These are phyloP conservation scores for Misopates orontium DNA, from an alignment of 257 asterid species.

Conservation along the genomic window DNA sequence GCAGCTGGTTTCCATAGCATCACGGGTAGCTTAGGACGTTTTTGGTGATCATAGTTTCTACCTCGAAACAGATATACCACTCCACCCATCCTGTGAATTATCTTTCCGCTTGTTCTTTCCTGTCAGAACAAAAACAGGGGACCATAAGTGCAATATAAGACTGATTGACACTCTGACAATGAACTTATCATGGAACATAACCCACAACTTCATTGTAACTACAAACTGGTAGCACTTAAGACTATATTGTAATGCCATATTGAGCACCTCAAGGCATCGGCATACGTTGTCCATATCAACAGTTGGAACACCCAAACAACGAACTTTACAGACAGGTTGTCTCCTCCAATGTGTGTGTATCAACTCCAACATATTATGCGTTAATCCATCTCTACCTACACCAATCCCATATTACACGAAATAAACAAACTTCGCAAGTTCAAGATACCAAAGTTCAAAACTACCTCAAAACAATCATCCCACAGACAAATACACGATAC, in stretches of 20 bases:
- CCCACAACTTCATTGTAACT: neutral
- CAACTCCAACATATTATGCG: constrained; percentile 98
- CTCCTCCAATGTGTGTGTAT: constrained; percentile 96
- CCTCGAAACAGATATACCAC: constrained; percentile 89
- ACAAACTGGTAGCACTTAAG: constrained; percentile 11
- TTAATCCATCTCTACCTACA: constrained; percentile 96
- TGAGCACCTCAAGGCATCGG: constrained; percentile 81
- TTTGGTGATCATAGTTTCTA: constrained; percentile 72
- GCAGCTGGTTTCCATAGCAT: constrained; percentile 99
- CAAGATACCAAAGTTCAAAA: constrained; percentile 3
- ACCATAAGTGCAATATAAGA: constrained; percentile 13
- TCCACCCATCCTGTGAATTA: constrained; percentile 81
- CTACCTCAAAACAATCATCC: constrained; percentile 12
- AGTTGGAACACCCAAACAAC: constrained; percentile 96
- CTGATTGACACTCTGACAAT: neutral
- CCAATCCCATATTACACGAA: constrained; percentile 29
- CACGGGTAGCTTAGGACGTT: constrained; percentile 76
- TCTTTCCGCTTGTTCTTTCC: constrained; percentile 89
- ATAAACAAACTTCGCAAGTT: constrained; percentile 21
- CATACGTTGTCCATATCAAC: constrained; percentile 90
- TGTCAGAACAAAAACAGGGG: constrained; percentile 27
- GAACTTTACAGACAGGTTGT: constrained; percentile 90
- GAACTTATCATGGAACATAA: neutral
- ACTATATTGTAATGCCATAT: constrained; percentile 27
- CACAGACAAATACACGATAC: neutral